Base-by-base conservation (phyloP, 345 rosid genomes). In the Bruguiera gymnorhiza region DNA sequence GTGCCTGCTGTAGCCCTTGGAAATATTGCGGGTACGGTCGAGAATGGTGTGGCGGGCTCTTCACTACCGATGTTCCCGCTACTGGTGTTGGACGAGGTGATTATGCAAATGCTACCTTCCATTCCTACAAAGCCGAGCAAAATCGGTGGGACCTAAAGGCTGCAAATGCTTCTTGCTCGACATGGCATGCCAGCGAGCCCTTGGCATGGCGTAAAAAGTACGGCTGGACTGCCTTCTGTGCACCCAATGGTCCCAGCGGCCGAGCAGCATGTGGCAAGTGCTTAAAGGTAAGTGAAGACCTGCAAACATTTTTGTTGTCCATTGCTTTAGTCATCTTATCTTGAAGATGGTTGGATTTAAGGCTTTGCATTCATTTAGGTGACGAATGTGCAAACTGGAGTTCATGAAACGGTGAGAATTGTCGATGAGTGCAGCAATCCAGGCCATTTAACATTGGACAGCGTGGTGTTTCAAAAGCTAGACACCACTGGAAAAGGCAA, bases 201-300 rank as follows among this genome's bases (percentile, higher is more conserved):
- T 60, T 82, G 50, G 66, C 67, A 8, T 85, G 97, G 97, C 80
- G 97, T 18, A 72, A 62, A 6, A 84, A 73, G 63, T 79, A 85
- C 48, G 92, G 92, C 3, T 84, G 92, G 92, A 83, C 92, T 0
- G 89, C 96, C 46, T 86, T 86, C 29, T 84, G 92, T 3, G 85
- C 81, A 0, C 90, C 89, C 0, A 81, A 4, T 32, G 93, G 91
- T 15, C 86, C 87, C 15, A 82, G 34, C 0, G 95, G 95, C 29
- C 88, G 78, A 63, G 85, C 81, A 46, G 26, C 92, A 53, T 84
- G 88, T 27, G 88, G 92, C 75, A 73, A 55, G 54, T 86, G 93
- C 72, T 75, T 76, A n/a, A 81, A 69, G 78, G 89, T 83, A 63
- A 32, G 79, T 32, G 6, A 32, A 32, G 36, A 32, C 36, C 6